Evolutionary conservation across 768 basidiomycete species (phyloP), one percentile per base, ranked within the genome.

Genomic region (Boletus tomentosulus): DNA sequence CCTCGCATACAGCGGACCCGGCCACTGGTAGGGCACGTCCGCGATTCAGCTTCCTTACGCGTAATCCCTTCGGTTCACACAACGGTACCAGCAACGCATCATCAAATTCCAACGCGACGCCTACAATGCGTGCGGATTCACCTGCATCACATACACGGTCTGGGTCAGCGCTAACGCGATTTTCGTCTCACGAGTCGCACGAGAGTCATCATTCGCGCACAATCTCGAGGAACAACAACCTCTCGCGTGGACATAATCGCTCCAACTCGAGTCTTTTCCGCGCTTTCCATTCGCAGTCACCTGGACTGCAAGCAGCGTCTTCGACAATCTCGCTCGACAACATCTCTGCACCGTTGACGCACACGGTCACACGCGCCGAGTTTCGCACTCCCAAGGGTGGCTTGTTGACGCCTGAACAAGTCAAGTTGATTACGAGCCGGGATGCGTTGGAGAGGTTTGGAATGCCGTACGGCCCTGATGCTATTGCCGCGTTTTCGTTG

Each of bases 311-410:
- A 8, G 75, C 83, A 45, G 82, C 77, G 33, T 87, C 87, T 8
- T 87, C 87, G 19, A 73, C 78, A 50, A 83, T 89, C 52, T 89
- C 89, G 16, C 74, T 90, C 34, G 75, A 82, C 58, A 87, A 81
- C 10, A 92, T 92, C 53, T 89, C 87, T 6, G 64, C 86, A 5
- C 90, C 90, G 7, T 78, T 92, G 9, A 78, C 84, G 6, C 87
- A 92, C 65, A 92, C 90, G 11, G 72, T 79, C 27, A 73, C 79
- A 22, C 83, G 86, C 24, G 85, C 89, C 2, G 84, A 86, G 64
- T 87, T 90, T 57, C 78, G 78, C 16, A 87, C 83, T 53, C 79
- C 79, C 22, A 67, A 68, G 46, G 64, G 71, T 5, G 79, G 80
- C 0, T 71, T 77, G 13, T 16, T 66, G 49, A 80, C 79, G 7